Evolutionary conservation across 257 asterid genomes (phyloP), one percentile per base, ranked within the genome.

Genomic region (Solanum clarkiae): DNA sequence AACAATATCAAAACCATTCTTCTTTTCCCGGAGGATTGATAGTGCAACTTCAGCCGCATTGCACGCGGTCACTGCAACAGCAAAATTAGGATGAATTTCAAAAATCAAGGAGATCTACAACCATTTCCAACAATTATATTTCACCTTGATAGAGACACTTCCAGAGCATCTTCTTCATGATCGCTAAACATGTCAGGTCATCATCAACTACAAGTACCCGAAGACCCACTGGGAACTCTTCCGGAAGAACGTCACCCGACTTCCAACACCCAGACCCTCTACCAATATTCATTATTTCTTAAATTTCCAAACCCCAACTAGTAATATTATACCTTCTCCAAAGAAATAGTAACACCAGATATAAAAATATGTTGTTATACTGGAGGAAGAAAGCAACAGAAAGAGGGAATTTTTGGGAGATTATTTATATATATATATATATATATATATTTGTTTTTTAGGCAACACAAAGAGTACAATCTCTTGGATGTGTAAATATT

Each of bases 181-280:
- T 97, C 93, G 82, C 90, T 47, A 97, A 92, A 66, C 99, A 95
- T 82, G 96, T 95, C 63, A 94, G 98, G 91, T 97, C 98, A 89
- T 97, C 99, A 86, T 97, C 99, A 68, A 95, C 99, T 47, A 96
- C 95, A 36, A 96, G 97, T 2, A 96, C 98, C 74, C 97, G 92
- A 26, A 96, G 92, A 60, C 98, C 98, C 18, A 90, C 97, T 88
- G 99, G 99, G 86, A 96, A 96, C 89, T 92, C 93, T 87, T 88
- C 94, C 54, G 95, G 56, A 87, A 90, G 95, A 10, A 70, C 99
- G 77, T 94, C 95, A 56, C 85, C 91, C 83, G 97, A 90, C 91
- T 88, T 95, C 91, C 92, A 88, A 6, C 93, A 86, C 89, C 56
- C 88, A 89, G 70, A 86, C 85, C 72, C 60, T 45, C 86, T 82